phyloP scores from a whole-genome alignment of 345 rosid species.

The Hypericum androsaemum region DNA sequence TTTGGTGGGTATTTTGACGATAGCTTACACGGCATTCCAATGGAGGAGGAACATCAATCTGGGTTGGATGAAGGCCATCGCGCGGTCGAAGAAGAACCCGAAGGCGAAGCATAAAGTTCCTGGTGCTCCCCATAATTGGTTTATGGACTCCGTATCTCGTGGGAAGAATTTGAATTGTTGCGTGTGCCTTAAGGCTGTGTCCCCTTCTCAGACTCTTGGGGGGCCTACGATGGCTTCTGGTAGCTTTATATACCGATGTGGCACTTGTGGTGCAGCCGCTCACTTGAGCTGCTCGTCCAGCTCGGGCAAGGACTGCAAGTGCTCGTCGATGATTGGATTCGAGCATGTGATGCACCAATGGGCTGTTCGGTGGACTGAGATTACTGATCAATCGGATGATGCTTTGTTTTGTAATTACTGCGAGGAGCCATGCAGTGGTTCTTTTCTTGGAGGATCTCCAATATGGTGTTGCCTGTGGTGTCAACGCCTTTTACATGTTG shows the following conservation, averaged over 20 bases:
- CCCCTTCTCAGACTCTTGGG: constrained; percentile 61
- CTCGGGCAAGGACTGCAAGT: constrained; percentile 80
- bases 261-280: constrained; percentile 70
- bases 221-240: constrained; percentile 48
- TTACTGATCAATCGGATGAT: constrained; percentile 75
- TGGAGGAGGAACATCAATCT: constrained; percentile 94
- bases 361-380: constrained; percentile 92
- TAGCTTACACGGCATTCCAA: constrained; percentile 82
- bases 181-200: constrained; percentile 69
- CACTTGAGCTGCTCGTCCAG: constrained; percentile 57
- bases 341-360: constrained; percentile 86
- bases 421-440: constrained; percentile 83
- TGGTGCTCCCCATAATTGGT: constrained; percentile 67
- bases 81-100: constrained; percentile 83
- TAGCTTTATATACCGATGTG: constrained; percentile 50
- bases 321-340: constrained; percentile 67
- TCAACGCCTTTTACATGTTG: constrained; percentile 90
- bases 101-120: constrained; percentile 70
- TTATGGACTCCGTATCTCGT: constrained; percentile 49
- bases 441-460: constrained; percentile 93
- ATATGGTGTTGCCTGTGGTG: constrained; percentile 99
- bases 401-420: constrained; percentile 74
- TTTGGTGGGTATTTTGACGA: constrained; percentile 69
- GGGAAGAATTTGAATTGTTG: constrained; percentile 79
- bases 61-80: constrained; percentile 91